Base-by-base conservation (phyloP, 202 grass and related monocot genomes). In the Schoenoplectus tabernaemontani region DNA sequence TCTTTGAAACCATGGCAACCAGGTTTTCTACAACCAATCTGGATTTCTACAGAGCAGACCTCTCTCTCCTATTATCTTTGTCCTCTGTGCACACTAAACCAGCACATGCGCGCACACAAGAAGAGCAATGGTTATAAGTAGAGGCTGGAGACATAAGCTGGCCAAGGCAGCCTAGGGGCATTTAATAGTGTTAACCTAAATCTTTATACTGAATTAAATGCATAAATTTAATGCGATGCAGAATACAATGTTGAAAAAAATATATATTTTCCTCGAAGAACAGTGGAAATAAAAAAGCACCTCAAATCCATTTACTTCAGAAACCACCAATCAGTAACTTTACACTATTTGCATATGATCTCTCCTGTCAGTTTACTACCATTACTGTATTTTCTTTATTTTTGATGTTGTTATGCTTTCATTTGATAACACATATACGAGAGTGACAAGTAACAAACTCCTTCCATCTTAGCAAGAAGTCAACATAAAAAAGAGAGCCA, bases 1-100 rank as follows among this genome's bases (percentile, higher is more conserved):
- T 57, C 72, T 56, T 84, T 74, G 57, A 84, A 83, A 74, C 34
- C 81, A 83, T 83, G 67, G 51, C 24, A 77, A 74, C 56, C 13
- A 22, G 20, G 20, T 54, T 26, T n/a, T 53, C 60, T 65, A 26
- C 78, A 67, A 67, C 44, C 43, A 16, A 82, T 26, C 48, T 56
- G n/a, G 23, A 60, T 16, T 17, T 51, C 34, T 46, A 46, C 9
- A 69, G 39, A 26, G 37, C 19, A 46, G 19, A 70, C 17, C 60
- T 28, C 64, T 82, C 48, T 57, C 57, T 77, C 67, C 19, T 36
- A 20, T 61, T 19, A 34, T 46, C 36, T 65, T 32, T 63, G 78
- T 32, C 16, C 64, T 82, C 47, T 47, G 47, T 33, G 16, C 62
- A 48, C 78, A 64, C 63, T 68, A 19, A 39, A 51, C 32, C 0